Conservation (phyloP, 1,139 yeast species). For the Saccharomyces hybrid region DNA sequence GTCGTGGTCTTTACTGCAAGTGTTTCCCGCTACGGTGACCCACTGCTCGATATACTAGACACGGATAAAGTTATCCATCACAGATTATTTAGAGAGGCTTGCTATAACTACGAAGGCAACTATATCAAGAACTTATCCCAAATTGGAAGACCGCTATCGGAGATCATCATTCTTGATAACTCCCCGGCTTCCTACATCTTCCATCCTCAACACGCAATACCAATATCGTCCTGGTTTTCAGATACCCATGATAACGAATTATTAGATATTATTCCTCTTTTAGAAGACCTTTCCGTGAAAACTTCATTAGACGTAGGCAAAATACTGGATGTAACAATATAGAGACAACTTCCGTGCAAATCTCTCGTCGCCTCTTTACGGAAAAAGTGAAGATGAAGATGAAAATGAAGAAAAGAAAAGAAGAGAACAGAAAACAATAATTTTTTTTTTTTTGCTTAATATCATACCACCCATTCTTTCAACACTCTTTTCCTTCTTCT, state of each 20-base stretch:
- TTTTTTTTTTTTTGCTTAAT: neutral
- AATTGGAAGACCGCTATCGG: slow-evolving; percentile 81
- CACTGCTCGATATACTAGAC: slow-evolving; percentile 82
- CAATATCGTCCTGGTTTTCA: slow-evolving; percentile 95
- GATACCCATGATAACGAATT: slow-evolving; percentile 95
- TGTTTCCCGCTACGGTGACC: slow-evolving; percentile 91
- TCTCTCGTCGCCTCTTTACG: neutral
- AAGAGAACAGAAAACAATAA: neutral
- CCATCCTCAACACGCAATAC: slow-evolving; percentile 95
- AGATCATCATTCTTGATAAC: slow-evolving; percentile 84
- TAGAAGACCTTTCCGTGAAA: slow-evolving; percentile 66
- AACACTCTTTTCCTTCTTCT: neutral
- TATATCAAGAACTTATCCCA: slow-evolving; percentile 88
- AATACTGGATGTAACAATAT: slow-evolving; percentile 66
- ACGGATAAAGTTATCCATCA: slow-evolving; percentile 61
- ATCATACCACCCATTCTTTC: neutral
- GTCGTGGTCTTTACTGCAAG: slow-evolving; percentile 96
- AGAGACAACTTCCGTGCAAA: slow-evolving; percentile 7
- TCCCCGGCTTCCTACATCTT: slow-evolving; percentile 96
- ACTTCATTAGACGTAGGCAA: slow-evolving; percentile 71
- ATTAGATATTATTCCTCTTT: slow-evolving; percentile 78
- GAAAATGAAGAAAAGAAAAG: neutral
- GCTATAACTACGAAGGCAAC: slow-evolving; percentile 76
- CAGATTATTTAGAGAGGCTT: slow-evolving; percentile 80
- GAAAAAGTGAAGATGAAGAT: neutral